Base-by-base conservation (phyloP, 2,329 filamentous ascomycete species). In the Alternaria longipes region DNA sequence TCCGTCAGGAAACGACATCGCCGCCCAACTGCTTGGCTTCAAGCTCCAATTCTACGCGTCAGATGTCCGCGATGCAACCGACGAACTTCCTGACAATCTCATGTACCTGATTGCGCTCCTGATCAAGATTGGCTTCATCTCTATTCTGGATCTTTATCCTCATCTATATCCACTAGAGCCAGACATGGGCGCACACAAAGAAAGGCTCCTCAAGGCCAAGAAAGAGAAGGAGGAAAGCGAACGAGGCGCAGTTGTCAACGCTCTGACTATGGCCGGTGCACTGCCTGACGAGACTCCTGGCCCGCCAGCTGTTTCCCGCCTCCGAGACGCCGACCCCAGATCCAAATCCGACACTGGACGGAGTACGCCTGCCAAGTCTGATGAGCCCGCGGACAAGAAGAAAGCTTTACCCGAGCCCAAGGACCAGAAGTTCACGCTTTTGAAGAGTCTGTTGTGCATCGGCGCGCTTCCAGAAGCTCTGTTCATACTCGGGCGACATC, bases 51-150 rank as follows among this genome's bases (percentile, higher is more conserved):
- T 97, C 78, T 99, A 99, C 75, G 91, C 92, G 41, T 96, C 93
- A 0, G 84, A 89, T 28, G 89, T 91, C 36, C 88, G 94, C 57
- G 88, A 92, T 61, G 86, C 89, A 55, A 83, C 86, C 1, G 95
- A 98, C 72, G 85, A 89, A 3, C 84, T 98, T 2, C 95, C 95
- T 0, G 92, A 95, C 40, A 99, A 99, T 70, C 84, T 99, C 3
- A 92, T 98, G 30, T 97, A 95, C 68, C 86, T 99, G 18, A 91
- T 94, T 0, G 94, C 95, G 1, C 86, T 98, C 34, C 86, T 99
- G 30, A 94, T 99, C 80, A 99, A 99, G 80, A 92, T 97, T 67
- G 96, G 95, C 1, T 99, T 99, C 78, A 92, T 99, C 61, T 97
- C 95, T 1, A 83, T 99, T 7, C 86, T 89, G 54, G 95, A 99